A percentile compares a stretch with the other conserved stretches of the same genome.
Conservation (phyloP, 2,329 filamentous ascomycete species). For the Botrytis sinoallii region DNA sequence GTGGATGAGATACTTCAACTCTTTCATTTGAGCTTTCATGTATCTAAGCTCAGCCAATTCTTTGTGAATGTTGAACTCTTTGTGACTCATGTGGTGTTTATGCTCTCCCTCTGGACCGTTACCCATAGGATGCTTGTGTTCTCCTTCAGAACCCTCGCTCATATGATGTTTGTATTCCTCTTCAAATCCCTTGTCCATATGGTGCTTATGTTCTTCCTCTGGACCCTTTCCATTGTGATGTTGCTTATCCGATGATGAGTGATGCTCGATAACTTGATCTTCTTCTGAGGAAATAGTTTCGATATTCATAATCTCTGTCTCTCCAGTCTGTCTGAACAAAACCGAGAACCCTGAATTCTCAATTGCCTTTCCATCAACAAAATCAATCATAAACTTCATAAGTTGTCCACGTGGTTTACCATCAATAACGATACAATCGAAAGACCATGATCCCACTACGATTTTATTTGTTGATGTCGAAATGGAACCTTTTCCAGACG, state of each 20-base stretch:
- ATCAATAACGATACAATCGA: slow-evolving; percentile 45
- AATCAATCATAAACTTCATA: slow-evolving; percentile 45
- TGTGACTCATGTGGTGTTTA: not conserved
- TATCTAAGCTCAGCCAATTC: slow-evolving; percentile 47
- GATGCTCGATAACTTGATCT: slow-evolving; percentile 27
- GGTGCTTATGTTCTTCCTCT: not conserved
- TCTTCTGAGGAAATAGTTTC: slow-evolving; percentile 41
- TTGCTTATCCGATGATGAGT: slow-evolving; percentile 21
- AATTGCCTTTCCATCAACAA: slow-evolving; percentile 43
- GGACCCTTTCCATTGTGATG: slow-evolving; percentile 14
- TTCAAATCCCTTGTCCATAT: not conserved
- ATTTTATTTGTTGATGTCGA: slow-evolving; percentile 40
- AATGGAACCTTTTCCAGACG: slow-evolving; percentile 43
- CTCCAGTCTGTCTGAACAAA: slow-evolving; percentile 46
- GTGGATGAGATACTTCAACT: slow-evolving; percentile 44
- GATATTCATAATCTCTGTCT: slow-evolving; percentile 44
- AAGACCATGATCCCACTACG: slow-evolving; percentile 47
- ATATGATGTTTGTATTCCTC: not conserved
- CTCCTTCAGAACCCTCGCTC: not conserved
- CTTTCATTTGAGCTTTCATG: slow-evolving; percentile 43
- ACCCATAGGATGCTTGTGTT: not conserved
- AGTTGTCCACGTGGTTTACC: slow-evolving; percentile 44
- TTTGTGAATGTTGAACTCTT: slow-evolving; percentile 39
- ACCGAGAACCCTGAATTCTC: slow-evolving; percentile 43
- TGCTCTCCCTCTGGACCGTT: not conserved